Evolutionary conservation across 2,329 filamentous ascomycete species (phyloP).

Genomic region (Exophiala alcalophila): DNA sequence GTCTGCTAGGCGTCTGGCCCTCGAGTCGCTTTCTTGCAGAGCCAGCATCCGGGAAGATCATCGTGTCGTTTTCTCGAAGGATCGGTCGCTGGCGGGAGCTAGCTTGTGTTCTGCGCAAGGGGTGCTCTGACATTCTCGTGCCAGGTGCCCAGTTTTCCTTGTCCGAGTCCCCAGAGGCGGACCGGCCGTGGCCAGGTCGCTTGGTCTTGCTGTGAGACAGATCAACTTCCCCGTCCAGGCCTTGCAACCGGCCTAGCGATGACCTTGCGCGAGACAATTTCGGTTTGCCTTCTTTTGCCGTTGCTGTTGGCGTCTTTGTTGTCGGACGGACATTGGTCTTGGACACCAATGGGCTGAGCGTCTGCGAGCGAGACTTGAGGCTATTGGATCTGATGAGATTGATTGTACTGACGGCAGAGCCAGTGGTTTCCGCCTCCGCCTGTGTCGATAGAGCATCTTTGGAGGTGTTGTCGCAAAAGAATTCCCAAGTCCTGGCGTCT

Average conservation of each 20-base stretch:
- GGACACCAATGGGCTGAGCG: slow-evolving; percentile 43
- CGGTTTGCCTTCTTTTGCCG: slow-evolving; percentile 49
- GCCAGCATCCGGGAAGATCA: slow-evolving; percentile 22
- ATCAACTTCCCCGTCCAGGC: slow-evolving; percentile 32
- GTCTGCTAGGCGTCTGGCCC: background rate
- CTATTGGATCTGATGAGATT: slow-evolving; percentile 73
- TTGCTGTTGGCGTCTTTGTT: no score
- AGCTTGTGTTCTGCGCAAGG: slow-evolving; percentile 51
- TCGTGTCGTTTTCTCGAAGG: slow-evolving; percentile 46
- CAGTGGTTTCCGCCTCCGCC: slow-evolving; percentile 74
- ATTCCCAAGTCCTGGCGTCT: slow-evolving; percentile 87
- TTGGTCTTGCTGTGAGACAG: slow-evolving; percentile 31
- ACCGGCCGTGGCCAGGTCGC: slow-evolving; percentile 40
- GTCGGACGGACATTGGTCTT: slow-evolving; percentile 45
- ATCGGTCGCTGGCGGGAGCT: slow-evolving; percentile 38
- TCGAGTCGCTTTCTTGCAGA: slow-evolving; percentile 8
- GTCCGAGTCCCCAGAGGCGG: slow-evolving; percentile 71
- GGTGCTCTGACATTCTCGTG: slow-evolving; percentile 46
- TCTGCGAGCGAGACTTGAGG: slow-evolving; percentile 46
- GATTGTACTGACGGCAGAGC: slow-evolving; percentile 77
- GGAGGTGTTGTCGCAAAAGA: slow-evolving; percentile 77
- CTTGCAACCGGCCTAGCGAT: slow-evolving; percentile 62
- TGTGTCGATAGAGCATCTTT: slow-evolving; percentile 77
- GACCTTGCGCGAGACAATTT: slow-evolving; percentile 61
- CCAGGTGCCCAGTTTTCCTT: slow-evolving; percentile 83